Percentiles rank a stretch among this genome's conserved stretches.
Evolutionary conservation across 371 early-diverging fungal species (phyloP).

Genomic region (Batkoa obscura): DNA sequence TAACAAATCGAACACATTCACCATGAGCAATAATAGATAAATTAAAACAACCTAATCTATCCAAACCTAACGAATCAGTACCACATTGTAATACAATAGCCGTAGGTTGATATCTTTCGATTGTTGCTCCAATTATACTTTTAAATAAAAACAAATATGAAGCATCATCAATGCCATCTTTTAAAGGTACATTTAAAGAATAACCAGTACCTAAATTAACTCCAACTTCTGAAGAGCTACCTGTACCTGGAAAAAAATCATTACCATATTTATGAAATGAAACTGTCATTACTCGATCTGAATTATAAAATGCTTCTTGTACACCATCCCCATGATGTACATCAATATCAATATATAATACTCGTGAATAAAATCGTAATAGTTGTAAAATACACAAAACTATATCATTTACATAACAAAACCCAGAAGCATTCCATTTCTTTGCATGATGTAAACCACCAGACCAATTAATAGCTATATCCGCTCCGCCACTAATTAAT

Average conservation of each 20-base stretch:
- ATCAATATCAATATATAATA: slow-evolving; percentile 89
- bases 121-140: slow-evolving; percentile 69
- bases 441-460: slow-evolving; percentile 95
- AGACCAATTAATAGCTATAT: slow-evolving; percentile 75
- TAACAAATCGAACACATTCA: slow-evolving; percentile 63
- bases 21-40: slow-evolving; percentile 73
- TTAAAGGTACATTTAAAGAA: slow-evolving; percentile 92
- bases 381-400: slow-evolving; percentile 77
- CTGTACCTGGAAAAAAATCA: slow-evolving; percentile 90
- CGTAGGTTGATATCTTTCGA: slow-evolving; percentile 68
- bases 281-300: slow-evolving; percentile 81
- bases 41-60: slow-evolving; percentile 96
- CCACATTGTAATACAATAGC: slow-evolving; percentile 83
- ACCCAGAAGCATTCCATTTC: slow-evolving; percentile 76
- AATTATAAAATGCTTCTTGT: slow-evolving; percentile 79
- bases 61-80: slow-evolving; percentile 66
- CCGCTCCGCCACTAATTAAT: slow-evolving; percentile 48
- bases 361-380: slow-evolving; percentile 48
- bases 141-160: slow-evolving; percentile 79
- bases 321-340: slow-evolving; percentile 96
- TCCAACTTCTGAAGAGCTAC: slow-evolving; percentile 72
- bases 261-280: slow-evolving; percentile 86
- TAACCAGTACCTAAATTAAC: slow-evolving; percentile 75
- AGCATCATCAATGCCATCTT: slow-evolving; percentile 94
- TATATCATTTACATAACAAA: slow-evolving; percentile 93